phyloP scores from a whole-genome alignment of 2,329 filamentous ascomycete genomes.

The Cercospora zeae-maydis region DNA sequence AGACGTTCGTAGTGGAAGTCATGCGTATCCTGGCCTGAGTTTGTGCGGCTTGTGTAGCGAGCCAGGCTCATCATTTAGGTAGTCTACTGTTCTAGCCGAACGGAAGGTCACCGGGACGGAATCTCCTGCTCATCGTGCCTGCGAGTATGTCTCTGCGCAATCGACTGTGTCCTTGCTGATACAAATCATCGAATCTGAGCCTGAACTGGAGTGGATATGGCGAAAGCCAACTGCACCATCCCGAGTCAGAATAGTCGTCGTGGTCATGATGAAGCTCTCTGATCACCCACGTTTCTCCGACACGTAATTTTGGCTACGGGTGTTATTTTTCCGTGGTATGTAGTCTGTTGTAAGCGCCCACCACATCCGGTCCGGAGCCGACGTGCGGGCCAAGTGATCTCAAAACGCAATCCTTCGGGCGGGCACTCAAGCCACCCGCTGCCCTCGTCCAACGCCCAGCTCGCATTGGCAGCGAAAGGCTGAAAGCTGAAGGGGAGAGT shows the following conservation, averaged over 20 bases:
- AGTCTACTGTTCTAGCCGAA: neutral
- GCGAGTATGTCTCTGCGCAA: neutral
- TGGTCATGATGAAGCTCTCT: neutral
- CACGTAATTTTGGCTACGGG: neutral
- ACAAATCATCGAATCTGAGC: neutral
- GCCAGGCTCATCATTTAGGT: conserved; percentile 22
- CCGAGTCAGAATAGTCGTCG: neutral
- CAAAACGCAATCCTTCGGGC: neutral
- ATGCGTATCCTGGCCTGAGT: conserved; percentile 2
- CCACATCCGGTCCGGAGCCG: neutral
- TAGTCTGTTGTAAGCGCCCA: neutral
- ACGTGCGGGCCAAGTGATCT: neutral
- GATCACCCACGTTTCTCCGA: neutral
- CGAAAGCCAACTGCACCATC: neutral
- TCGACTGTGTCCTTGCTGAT: neutral
- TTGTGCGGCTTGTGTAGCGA: conserved; percentile 26
- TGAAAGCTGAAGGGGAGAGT: neutral
- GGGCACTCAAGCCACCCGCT: conserved; percentile 2
- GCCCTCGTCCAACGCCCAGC: neutral
- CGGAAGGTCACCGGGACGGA: neutral
- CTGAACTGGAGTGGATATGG: neutral
- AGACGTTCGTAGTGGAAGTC: conserved; percentile 29
- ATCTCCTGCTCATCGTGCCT: neutral
- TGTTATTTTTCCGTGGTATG: no score
- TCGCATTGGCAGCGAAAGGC: neutral